A percentile compares a stretch with the other conserved stretches of the same genome.
These are phyloP conservation scores for Aspergillus terreus DNA, from an alignment of 2,329 filamentous ascomycete genomes.

Conservation along the genomic window DNA sequence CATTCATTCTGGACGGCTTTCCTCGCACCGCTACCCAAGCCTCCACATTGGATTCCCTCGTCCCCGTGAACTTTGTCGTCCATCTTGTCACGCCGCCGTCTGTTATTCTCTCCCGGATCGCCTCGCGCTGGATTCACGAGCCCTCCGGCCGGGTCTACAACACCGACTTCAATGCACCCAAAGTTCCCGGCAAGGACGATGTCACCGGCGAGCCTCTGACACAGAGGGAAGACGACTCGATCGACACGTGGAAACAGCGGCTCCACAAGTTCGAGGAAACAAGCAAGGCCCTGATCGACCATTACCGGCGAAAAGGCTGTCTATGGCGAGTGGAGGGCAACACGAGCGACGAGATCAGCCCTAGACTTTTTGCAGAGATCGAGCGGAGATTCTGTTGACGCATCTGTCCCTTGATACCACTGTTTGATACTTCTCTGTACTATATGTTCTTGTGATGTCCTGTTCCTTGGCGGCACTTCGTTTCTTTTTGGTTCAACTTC, in stretches of 20 bases:
- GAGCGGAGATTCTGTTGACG: slow-evolving; percentile 65
- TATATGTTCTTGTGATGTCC: slow-evolving; percentile 14
- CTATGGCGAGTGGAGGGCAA: slow-evolving; percentile 83
- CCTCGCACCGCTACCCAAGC: slow-evolving; percentile 84
- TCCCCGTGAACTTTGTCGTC: slow-evolving; percentile 94
- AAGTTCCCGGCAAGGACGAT: slow-evolving; percentile 77
- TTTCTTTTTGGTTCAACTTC: background rate
- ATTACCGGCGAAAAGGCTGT: slow-evolving; percentile 80
- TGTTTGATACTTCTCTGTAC: slow-evolving; percentile 14
- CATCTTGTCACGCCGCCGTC: slow-evolving; percentile 79
- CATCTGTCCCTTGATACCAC: slow-evolving; percentile 5
- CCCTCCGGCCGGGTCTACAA: slow-evolving; percentile 93
- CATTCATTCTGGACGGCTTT: slow-evolving; percentile 95
- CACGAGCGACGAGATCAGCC: slow-evolving; percentile 91
- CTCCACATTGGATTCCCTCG: slow-evolving; percentile 67
- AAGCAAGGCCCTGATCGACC: slow-evolving; percentile 77
- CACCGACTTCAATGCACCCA: slow-evolving; percentile 84
- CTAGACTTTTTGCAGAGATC: slow-evolving; percentile 81
- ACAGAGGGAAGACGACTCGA: slow-evolving; percentile 79
- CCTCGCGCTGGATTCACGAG: slow-evolving; percentile 89
- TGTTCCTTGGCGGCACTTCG: slow-evolving; percentile 9
- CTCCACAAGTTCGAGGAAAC: slow-evolving; percentile 83
- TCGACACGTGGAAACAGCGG: slow-evolving; percentile 77
- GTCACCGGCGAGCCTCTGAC: slow-evolving; percentile 82
- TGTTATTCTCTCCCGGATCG: slow-evolving; percentile 85